phyloP scores from a whole-genome alignment of 163 green algal genomes.

The Trebouxiophyceae sp. region DNA sequence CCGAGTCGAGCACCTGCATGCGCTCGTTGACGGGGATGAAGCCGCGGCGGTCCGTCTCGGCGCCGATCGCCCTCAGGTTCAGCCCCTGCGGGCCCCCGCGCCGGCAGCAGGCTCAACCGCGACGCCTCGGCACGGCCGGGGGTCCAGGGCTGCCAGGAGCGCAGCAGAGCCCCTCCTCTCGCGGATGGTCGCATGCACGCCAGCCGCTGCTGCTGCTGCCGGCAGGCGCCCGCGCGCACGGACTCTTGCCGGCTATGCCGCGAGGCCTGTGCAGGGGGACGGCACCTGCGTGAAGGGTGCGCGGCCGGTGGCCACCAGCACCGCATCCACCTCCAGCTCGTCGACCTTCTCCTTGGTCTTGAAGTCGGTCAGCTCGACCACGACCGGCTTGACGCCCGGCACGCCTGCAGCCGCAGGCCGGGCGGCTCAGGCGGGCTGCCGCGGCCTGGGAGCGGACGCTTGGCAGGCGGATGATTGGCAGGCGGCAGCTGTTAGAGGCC shows the following conservation, averaged over 20 bases:
- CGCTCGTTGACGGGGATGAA: constrained; percentile 94
- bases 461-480: no score
- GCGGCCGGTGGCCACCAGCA: constrained; percentile 91
- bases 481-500: no score
- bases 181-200: no score
- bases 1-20: constrained; percentile 90
- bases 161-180: no score
- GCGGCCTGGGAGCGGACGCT: no score
- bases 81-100: constrained; percentile 79
- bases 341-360: constrained; percentile 94
- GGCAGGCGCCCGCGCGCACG: no score
- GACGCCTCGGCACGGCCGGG: no score
- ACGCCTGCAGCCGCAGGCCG: constrained; percentile 32
- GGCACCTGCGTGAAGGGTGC: constrained; percentile 78
- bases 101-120: no score
- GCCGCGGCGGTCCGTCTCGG: constrained; percentile 79
- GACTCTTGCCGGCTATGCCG: no score
- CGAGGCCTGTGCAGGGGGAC: neutral
- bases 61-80: constrained; percentile 67
- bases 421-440: no score
- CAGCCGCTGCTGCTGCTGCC: no score
- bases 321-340: constrained; percentile 89
- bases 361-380: constrained; percentile 96
- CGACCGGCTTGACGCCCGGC: constrained; percentile 88
- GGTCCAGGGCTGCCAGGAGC: no score